These are phyloP conservation scores for Trichoderma pleuroti DNA, from an alignment of 2,329 filamentous ascomycete species.

Conservation along the genomic window DNA sequence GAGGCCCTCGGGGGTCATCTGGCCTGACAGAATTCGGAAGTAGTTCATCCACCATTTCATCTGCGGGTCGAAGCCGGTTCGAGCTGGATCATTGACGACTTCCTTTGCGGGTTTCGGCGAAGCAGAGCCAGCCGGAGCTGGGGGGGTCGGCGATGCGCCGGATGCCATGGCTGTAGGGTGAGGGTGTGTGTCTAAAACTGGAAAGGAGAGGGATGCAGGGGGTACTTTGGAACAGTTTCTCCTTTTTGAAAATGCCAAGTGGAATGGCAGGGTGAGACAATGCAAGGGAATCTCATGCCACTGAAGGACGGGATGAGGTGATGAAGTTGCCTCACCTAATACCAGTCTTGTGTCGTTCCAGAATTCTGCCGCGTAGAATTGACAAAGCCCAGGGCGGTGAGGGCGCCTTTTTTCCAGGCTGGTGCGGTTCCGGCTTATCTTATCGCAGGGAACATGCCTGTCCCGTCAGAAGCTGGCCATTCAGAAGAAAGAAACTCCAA, in stretches of 20 bases:
- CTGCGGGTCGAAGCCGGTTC: constrained; percentile 61
- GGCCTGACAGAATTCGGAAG: constrained; percentile 75
- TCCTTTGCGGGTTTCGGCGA: constrained; percentile 27
- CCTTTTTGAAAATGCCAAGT: neutral
- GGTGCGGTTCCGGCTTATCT: neutral
- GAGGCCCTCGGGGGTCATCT: constrained; percentile 64
- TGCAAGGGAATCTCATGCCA: neutral
- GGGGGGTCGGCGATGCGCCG: constrained; percentile 18
- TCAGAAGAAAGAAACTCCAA: constrained; percentile 2
- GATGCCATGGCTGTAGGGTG: constrained; percentile 14
- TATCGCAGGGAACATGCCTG: neutral
- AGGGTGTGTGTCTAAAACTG: neutral
- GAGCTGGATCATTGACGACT: constrained; percentile 55
- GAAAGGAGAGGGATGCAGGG: neutral
- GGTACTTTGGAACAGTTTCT: neutral
- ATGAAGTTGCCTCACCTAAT: neutral
- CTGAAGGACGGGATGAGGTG: neutral
- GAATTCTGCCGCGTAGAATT: constrained; percentile 20
- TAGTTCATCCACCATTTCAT: constrained; percentile 73
- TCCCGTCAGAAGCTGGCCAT: neutral
- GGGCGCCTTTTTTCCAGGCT: neutral
- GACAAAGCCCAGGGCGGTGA: constrained; percentile 15
- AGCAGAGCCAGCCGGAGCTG: constrained; percentile 20
- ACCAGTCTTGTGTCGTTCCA: constrained; percentile 4
- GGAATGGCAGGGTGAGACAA: neutral